These are phyloP conservation scores for Nevesoporus exiguus DNA, from an alignment of 768 basidiomycete species.

Conservation along the genomic window DNA sequence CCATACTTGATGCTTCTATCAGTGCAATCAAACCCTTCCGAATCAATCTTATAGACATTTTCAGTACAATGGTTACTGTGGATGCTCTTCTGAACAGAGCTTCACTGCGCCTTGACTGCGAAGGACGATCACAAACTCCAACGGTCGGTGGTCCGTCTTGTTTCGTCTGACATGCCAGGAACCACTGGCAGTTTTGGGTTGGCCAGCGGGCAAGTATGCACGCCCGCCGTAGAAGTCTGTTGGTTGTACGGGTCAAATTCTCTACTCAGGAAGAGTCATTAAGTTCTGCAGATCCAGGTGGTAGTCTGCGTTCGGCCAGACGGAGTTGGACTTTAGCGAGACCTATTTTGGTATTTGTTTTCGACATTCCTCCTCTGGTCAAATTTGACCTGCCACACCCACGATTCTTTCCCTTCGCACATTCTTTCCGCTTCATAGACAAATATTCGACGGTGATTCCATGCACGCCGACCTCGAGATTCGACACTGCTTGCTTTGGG, in stretches of 20 bases:
- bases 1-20: conserved; percentile 9
- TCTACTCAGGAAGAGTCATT: neutral
- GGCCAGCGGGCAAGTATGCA: neutral
- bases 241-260: neutral
- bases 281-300: neutral
- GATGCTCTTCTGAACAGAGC: conserved; percentile 1
- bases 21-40: neutral
- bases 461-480: neutral
- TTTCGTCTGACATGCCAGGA: conserved; percentile 1
- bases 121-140: neutral
- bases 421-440: neutral
- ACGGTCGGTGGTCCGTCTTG: conserved; percentile 11
- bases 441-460: neutral
- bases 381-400: too few relatives aligned
- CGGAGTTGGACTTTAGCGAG: too few relatives aligned
- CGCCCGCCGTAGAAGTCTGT: conserved; percentile 3
- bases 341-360: too few relatives aligned
- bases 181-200: neutral
- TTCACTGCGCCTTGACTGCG: neutral
- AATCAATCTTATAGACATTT: conserved; percentile 1
- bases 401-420: neutral
- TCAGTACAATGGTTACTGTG: conserved; percentile 2
- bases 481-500: neutral
- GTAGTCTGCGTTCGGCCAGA: neutral
- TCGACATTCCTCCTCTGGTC: too few relatives aligned